Conservation (phyloP, 1,139 yeast genomes). For the Lodderomyces elongisporus region DNA sequence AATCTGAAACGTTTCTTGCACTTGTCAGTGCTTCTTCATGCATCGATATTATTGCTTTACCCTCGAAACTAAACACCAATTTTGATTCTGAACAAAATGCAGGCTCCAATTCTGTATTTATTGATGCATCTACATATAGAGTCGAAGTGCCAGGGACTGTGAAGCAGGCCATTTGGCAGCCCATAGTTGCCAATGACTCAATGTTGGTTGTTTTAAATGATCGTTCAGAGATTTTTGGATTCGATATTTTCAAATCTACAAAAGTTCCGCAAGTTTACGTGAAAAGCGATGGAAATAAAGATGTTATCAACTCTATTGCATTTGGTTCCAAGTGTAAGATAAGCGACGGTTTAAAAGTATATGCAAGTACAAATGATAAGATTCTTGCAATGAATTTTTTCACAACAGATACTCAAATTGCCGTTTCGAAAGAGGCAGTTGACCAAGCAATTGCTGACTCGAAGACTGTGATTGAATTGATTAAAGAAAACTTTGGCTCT, state of each 20-base stretch:
- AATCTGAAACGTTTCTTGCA: slow-evolving; percentile 30
- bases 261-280: slow-evolving; percentile 22
- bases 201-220: slow-evolving; percentile 30
- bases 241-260: slow-evolving; percentile 25
- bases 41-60: slow-evolving; percentile 25
- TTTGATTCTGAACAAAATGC: background rate
- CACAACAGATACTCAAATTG: slow-evolving; percentile 16
- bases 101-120: slow-evolving; percentile 2
- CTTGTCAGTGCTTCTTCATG: slow-evolving; percentile 24
- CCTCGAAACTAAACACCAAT: slow-evolving; percentile 10
- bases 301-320: slow-evolving; percentile 24
- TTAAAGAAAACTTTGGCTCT: slow-evolving; percentile 16
- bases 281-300: slow-evolving; percentile 14
- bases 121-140: slow-evolving; percentile 13
- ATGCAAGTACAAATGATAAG: slow-evolving; percentile 21
- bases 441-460: slow-evolving; percentile 25
- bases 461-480: slow-evolving; percentile 13
- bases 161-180: slow-evolving; percentile 31
- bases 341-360: slow-evolving; percentile 33
- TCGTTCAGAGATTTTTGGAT: slow-evolving; percentile 20
- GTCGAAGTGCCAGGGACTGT: slow-evolving; percentile 18
- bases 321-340: slow-evolving; percentile 31
- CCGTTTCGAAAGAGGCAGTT: slow-evolving; percentile 20
- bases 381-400: slow-evolving; percentile 32
- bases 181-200: slow-evolving; percentile 22